Evolutionary conservation across 805 yeast species (phyloP).

Genomic region (Saturnispora saitoi): DNA sequence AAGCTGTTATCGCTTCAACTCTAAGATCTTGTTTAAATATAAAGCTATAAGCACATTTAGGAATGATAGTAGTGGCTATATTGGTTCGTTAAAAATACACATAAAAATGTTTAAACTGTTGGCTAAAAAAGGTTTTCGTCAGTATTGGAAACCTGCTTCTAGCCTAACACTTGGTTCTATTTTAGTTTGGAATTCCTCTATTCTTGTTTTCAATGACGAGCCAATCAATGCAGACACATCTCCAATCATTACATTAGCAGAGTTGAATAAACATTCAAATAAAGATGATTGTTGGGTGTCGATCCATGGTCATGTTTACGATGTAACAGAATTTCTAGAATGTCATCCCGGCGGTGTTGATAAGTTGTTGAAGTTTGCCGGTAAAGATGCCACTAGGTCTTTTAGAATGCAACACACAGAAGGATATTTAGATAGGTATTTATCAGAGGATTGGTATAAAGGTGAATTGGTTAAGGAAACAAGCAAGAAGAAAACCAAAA

Average conservation of each 20-base stretch:
- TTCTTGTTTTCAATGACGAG: conserved; percentile 51
- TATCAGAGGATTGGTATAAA: conserved; percentile 25
- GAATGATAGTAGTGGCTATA: background rate
- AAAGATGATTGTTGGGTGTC: conserved; percentile 78
- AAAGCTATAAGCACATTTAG: background rate
- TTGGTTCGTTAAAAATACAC: no score
- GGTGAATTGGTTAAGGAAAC: conserved; percentile 27
- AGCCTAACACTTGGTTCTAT: background rate
- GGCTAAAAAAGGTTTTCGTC: background rate
- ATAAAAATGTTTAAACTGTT: background rate
- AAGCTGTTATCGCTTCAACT: background rate
- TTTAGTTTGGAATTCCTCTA: background rate
- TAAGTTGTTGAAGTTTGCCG: conserved; percentile 72
- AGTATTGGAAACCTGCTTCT: background rate
- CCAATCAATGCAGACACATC: conserved; percentile 25
- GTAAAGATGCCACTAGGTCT: conserved; percentile 40
- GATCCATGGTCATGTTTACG: conserved; percentile 73
- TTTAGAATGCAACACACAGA: conserved; percentile 24
- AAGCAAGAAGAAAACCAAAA: conserved; percentile 28
- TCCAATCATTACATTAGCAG: conserved; percentile 7
- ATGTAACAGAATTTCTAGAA: conserved; percentile 71
- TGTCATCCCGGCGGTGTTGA: conserved; percentile 92
- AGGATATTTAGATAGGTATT: conserved; percentile 20
- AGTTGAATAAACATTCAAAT: conserved; percentile 38
- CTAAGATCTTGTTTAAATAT: background rate